A percentile compares a stretch with the other conserved stretches of the same genome.
Conservation (phyloP, 495 filamentous ascomycete genomes). For the Aspergillus coremiiformis region DNA sequence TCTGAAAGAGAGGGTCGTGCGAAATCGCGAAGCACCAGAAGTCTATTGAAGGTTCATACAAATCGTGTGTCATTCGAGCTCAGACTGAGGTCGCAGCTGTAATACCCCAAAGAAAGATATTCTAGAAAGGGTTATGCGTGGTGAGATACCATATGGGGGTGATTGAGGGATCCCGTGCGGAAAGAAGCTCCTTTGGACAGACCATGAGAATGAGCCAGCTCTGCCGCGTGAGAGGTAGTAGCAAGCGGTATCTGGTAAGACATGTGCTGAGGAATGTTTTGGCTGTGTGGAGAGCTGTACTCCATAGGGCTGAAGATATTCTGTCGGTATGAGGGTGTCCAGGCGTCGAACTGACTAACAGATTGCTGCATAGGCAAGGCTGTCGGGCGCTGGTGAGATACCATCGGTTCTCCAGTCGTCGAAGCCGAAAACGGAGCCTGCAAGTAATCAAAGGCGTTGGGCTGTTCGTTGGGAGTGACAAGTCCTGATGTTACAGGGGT, state of each 20-base stretch:
- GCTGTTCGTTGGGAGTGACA: slow-evolving; percentile 28
- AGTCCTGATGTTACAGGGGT: slow-evolving; percentile 24
- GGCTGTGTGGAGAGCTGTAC: slow-evolving; percentile 19
- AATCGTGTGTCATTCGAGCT: slow-evolving; percentile 14
- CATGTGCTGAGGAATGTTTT: slow-evolving; percentile 23
- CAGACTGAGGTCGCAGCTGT: neutral
- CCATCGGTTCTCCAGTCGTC: slow-evolving; percentile 8
- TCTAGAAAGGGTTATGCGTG: slow-evolving; percentile 4
- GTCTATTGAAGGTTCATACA: slow-evolving; percentile 8
- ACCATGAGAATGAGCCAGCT: slow-evolving; percentile 13
- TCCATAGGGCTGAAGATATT: slow-evolving; percentile 35
- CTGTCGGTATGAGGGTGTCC: slow-evolving; percentile 35
- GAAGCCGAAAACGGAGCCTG: slow-evolving; percentile 23
- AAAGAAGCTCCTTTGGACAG: slow-evolving; percentile 23
- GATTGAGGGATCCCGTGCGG: slow-evolving; percentile 29
- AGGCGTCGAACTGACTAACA: slow-evolving; percentile 26
- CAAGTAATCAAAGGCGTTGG: slow-evolving; percentile 29
- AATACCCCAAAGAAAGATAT: slow-evolving; percentile 6
- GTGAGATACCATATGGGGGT: slow-evolving; percentile 23
- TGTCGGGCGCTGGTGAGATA: slow-evolving; percentile 15
- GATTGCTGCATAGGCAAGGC: slow-evolving; percentile 19
- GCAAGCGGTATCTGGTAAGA: slow-evolving; percentile 30
- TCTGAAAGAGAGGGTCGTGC: neutral
- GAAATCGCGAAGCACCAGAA: neutral
- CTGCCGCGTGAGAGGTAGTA: slow-evolving; percentile 22